Percentiles rank a stretch among this genome's conserved stretches.
phyloP scores from a whole-genome alignment of 2,329 filamentous ascomycete species.

The Xylariales sp. region DNA sequence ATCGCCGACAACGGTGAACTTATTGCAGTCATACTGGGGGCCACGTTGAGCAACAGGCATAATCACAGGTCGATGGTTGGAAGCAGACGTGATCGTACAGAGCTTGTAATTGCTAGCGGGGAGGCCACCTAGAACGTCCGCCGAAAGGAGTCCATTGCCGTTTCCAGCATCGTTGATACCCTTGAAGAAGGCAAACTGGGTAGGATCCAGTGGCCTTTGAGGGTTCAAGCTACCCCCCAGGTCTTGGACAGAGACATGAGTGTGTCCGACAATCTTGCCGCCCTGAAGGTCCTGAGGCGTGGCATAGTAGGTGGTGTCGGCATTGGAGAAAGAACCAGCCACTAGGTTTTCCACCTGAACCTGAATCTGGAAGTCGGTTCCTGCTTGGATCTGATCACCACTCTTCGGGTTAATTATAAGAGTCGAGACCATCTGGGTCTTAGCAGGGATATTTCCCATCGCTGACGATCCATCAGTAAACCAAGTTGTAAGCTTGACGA shows the following conservation, averaged over 20 bases:
- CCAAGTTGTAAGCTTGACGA: neutral
- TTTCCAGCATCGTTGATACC: slow-evolving; percentile 60
- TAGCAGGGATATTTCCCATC: slow-evolving; percentile 55
- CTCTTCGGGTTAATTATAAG: slow-evolving; percentile 50
- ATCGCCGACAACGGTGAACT: slow-evolving; percentile 5
- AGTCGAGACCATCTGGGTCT: slow-evolving; percentile 51
- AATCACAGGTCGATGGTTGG: slow-evolving; percentile 61
- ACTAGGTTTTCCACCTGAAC: slow-evolving; percentile 48
- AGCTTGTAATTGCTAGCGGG: slow-evolving; percentile 59
- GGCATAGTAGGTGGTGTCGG: slow-evolving; percentile 54
- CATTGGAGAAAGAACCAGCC: slow-evolving; percentile 56
- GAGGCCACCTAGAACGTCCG: slow-evolving; percentile 52
- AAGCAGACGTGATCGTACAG: slow-evolving; percentile 56
- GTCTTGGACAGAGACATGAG: slow-evolving; percentile 55
- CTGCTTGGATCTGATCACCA: slow-evolving; percentile 39
- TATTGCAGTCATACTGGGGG: slow-evolving; percentile 59
- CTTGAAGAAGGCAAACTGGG: slow-evolving; percentile 59
- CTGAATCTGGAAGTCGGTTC: slow-evolving; percentile 46
- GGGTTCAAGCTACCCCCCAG: slow-evolving; percentile 48
- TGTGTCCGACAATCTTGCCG: slow-evolving; percentile 53
- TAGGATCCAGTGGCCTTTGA: slow-evolving; percentile 44
- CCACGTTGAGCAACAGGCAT: slow-evolving; percentile 65
- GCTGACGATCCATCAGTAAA: slow-evolving; percentile 33
- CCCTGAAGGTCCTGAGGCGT: slow-evolving; percentile 49
- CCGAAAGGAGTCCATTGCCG: slow-evolving; percentile 46